Base-by-base conservation (phyloP, 306 rosid species). In the Quercus dentata region DNA sequence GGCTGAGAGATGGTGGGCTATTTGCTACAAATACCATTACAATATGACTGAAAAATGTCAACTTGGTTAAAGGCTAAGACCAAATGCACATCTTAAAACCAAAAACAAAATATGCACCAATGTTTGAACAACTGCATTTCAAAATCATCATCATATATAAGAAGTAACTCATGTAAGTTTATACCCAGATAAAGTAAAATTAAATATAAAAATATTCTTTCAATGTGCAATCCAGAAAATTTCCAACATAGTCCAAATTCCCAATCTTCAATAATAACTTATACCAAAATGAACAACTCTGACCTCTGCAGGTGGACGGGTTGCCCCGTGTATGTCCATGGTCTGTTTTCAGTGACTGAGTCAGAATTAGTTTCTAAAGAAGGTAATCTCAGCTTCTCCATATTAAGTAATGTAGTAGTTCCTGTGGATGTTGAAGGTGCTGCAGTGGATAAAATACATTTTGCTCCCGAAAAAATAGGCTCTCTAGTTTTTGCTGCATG, bases 401-500 rank as follows among this genome's bases (percentile, higher is more conserved):
- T 68, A 82, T 79, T 76, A 78, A 92, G 90, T 46, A 87, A 79
- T 23, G 88, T 68, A 35, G 86, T 55, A 52, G 91, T 67, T 82
- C 80, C 88, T 5, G 74, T 69, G 54, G 89, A 80, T 70, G 91
- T 81, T 46, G 93, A 84, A 38, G 87, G 79, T 7, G 95, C 71
- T 1, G 94, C 12, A 7, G 93, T 56, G n/a, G 94, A 91, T 74
- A 91, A 65, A 64, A 86, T 35, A 78, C 92, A 91, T 58, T 90
- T 92, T 56, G 93, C 83, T n/a, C 84, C 83, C 64, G 82, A 86
- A 81, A 82, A 77, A 71, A 80, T 71, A 73, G 83, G 82, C 31
- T 85, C 87, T 84, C 93, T 87, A 73, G 78, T 33, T 81, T 83
- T 94, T 56, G 88, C 92, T 92, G 97, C 94, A 88, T 54, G 30